Conservation (phyloP, 768 basidiomycete species). For the Leccinum rimulosum region DNA sequence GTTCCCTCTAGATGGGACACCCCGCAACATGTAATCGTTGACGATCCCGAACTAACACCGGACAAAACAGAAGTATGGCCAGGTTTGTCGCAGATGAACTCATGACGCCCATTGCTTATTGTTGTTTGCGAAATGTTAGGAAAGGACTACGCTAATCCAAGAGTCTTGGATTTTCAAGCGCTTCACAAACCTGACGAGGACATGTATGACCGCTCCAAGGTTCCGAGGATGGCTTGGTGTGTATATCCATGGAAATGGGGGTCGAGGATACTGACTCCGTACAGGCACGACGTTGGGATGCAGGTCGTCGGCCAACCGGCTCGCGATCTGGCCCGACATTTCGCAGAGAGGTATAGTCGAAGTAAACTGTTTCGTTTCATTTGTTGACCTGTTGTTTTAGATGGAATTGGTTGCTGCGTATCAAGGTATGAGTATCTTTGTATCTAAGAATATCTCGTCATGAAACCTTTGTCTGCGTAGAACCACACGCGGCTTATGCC, state of each 20-base stretch:
- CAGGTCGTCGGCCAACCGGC: conserved; percentile 97
- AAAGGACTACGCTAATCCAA: conserved; percentile 93
- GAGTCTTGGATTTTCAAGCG: conserved; percentile 80
- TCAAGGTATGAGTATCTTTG: conserved; percentile 60
- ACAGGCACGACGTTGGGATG: conserved; percentile 94
- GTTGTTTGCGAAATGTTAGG: conserved; percentile 41
- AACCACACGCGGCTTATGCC: conserved; percentile 93
- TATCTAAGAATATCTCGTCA: background rate
- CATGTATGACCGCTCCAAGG: conserved; percentile 88
- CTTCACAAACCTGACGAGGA: conserved; percentile 91
- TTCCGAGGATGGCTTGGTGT: conserved; percentile 96
- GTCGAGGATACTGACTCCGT: background rate
- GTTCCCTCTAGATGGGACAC: conserved; percentile 80
- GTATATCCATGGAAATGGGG: conserved; percentile 16
- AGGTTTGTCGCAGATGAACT: conserved; percentile 41
- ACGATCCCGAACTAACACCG: conserved; percentile 67
- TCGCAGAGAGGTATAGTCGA: conserved; percentile 72
- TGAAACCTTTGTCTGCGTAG: conserved; percentile 36
- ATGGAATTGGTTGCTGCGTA: conserved; percentile 92
- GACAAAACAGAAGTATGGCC: conserved; percentile 82
- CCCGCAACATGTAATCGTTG: conserved; percentile 85
- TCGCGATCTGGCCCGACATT: conserved; percentile 91
- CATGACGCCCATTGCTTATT: background rate
- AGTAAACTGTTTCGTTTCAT: background rate
- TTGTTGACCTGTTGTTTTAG: conserved; percentile 37